These are phyloP conservation scores for Nicotiana undulata DNA, from an alignment of 257 asterid genomes.

Conservation along the genomic window DNA sequence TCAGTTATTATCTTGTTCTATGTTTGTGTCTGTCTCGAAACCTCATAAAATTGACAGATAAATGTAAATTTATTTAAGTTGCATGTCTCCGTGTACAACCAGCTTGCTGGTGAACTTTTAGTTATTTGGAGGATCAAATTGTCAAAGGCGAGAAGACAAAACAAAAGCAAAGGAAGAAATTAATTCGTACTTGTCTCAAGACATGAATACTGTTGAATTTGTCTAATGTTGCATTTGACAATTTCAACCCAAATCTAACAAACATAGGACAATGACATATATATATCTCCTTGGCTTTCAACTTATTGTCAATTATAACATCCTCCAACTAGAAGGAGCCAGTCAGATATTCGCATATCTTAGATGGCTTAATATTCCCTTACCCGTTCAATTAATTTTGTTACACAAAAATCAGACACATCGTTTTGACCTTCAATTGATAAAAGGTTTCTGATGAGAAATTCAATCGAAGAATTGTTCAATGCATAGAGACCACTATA, in stretches of 20 bases:
- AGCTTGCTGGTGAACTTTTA: not conserved
- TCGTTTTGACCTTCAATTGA: not conserved
- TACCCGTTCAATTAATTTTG: not conserved
- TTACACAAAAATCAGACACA: not conserved
- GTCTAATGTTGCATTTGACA: not conserved
- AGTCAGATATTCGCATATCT: not conserved
- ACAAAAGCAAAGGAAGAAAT: not conserved
- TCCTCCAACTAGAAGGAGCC: not conserved
- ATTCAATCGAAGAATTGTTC: not conserved
- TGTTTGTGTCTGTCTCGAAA: not conserved
- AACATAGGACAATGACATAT: not conserved
- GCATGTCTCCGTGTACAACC: not conserved
- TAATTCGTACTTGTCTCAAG: not conserved
- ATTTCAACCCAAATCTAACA: conserved; percentile 1
- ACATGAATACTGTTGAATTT: not conserved
- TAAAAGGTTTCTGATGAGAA: not conserved
- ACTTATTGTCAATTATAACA: not conserved
- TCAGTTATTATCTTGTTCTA: not conserved
- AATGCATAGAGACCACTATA: not conserved
- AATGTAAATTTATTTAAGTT: not conserved
- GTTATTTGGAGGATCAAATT: not conserved
- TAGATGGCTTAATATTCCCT: not conserved
- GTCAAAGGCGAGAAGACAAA: not conserved
- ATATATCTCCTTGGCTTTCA: not conserved
- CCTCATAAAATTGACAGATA: not conserved